Base-by-base conservation (phyloP, 2,329 filamentous ascomycete genomes). In the Microdochium nivale region DNA sequence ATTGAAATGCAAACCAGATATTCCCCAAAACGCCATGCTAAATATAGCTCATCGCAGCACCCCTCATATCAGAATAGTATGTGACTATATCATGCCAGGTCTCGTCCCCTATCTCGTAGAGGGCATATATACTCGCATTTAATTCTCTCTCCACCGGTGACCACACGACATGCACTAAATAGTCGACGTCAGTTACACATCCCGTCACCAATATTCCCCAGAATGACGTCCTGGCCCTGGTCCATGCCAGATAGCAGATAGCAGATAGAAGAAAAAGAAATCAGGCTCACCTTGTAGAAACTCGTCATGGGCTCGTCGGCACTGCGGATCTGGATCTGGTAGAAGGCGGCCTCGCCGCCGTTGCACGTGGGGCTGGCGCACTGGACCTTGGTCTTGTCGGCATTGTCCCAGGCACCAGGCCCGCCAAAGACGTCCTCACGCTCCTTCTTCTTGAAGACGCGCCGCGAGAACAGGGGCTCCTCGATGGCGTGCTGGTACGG, bases 241-340 rank as follows among this genome's bases (percentile, higher is more conserved):
- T n/a, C n/a, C n/a, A n/a, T n/a, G n/a, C n/a, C n/a, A n/a, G n/a
- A n/a, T n/a, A n/a, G n/a, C n/a, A n/a, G n/a, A n/a, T n/a, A n/a
- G n/a, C n/a, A n/a, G n/a, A n/a, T n/a, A 33, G 30, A 14, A 33
- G 30, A 33, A 14, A 33, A 40, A 40, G 35, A n/a, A 40, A 19
- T n/a, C 30, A 30, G 54, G 35, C 66, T 46, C 63, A 89, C 87
- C 81, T 90, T 94, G 72, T 86, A 95, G 71, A 97, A 97, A 54
- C 84, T 92, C 59, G 94, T 99, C 88, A 96, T 96, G 54, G 94
- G 94, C 77, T 99, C 94, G 72, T 99, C 94, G 50, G 94, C 94
- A 76, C 90, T 95, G 60, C 94, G 84, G 71, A 97, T 97, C 78
- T 99, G 94, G 60, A 97, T 84, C 76, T 96, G 90, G 75, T 91